Evolutionary conservation across 2,329 filamentous ascomycete genomes (phyloP).

Genomic region (Trichoderma sp.): DNA sequence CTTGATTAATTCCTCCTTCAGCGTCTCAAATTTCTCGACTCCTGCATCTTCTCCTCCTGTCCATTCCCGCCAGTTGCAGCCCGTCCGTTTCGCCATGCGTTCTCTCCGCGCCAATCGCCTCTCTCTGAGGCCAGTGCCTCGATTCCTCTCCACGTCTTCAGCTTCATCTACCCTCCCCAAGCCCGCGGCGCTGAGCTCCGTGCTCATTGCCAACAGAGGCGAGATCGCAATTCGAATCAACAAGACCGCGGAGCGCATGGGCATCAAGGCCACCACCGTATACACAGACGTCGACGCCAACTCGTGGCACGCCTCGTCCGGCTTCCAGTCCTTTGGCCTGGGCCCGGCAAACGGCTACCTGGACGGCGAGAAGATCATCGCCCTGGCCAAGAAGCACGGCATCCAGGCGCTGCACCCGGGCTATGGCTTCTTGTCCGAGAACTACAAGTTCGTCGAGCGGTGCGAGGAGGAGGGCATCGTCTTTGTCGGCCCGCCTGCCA

Average conservation of each 20-base stretch:
- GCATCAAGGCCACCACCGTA: conserved; percentile 88
- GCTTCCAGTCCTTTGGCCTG: conserved; percentile 79
- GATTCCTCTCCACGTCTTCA: conserved; percentile 33
- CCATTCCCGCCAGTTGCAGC: background rate
- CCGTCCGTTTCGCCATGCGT: conserved; percentile 45
- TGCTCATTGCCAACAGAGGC: conserved; percentile 93
- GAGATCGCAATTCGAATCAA: conserved; percentile 95
- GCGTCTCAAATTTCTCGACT: background rate
- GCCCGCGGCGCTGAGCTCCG: conserved; percentile 63
- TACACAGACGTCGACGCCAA: conserved; percentile 89
- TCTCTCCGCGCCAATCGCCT: conserved; percentile 53
- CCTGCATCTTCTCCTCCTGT: background rate
- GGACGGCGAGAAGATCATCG: conserved; percentile 89
- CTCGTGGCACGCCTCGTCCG: conserved; percentile 84
- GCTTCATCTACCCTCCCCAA: conserved; percentile 34
- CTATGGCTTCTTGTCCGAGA: conserved; percentile 95
- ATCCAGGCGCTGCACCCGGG: conserved; percentile 93
- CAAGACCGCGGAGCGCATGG: conserved; percentile 80
- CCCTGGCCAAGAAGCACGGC: conserved; percentile 77
- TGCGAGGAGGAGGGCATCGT: conserved; percentile 87
- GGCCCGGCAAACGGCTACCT: conserved; percentile 84
- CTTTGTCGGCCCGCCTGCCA: conserved; percentile 87
- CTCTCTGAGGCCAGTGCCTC: conserved; percentile 46
- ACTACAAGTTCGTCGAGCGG: conserved; percentile 82
- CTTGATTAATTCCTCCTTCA: conserved; percentile 14